Percentiles rank a stretch among this genome's conserved stretches.
These are phyloP conservation scores for Salix caprea DNA, from an alignment of 345 rosid species.

Conservation along the genomic window DNA sequence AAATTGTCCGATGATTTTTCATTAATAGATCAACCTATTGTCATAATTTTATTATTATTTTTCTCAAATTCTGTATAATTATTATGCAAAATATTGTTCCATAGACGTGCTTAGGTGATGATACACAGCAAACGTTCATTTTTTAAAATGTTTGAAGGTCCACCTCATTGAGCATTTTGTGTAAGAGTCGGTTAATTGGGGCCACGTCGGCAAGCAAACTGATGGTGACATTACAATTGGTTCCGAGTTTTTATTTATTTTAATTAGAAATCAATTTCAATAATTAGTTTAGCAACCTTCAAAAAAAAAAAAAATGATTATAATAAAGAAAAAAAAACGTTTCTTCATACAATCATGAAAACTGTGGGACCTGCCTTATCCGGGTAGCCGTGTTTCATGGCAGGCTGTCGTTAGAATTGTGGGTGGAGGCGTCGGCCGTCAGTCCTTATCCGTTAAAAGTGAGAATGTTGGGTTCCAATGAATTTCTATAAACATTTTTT, in stretches of 20 bases:
- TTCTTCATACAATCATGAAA: neutral
- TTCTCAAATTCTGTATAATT: too few relatives aligned
- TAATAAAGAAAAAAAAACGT: neutral
- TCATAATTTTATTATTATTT: too few relatives aligned
- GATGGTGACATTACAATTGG: neutral
- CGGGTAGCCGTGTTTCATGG: constrained; percentile 18
- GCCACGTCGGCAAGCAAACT: neutral
- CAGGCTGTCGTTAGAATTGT: constrained; percentile 5
- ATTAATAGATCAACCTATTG: too few relatives aligned
- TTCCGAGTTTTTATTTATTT: too few relatives aligned
- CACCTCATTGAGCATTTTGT: too few relatives aligned
- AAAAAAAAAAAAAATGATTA: neutral
- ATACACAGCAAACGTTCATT: too few relatives aligned
- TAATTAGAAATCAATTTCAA: neutral
- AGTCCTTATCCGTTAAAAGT: constrained; percentile 26
- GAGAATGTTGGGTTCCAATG: constrained; percentile 13
- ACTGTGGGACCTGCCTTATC: constrained; percentile 28
- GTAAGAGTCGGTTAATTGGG: neutral
- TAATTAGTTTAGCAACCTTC: too few relatives aligned
- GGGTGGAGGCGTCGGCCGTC: constrained; percentile 3
- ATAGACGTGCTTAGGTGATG: too few relatives aligned
- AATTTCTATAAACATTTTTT: neutral
- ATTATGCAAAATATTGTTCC: too few relatives aligned
- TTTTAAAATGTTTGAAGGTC: too few relatives aligned
- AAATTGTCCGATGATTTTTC: too few relatives aligned